Base-by-base conservation (phyloP, 176 grass and related monocot genomes). In the Tillandsia fasciculata region DNA sequence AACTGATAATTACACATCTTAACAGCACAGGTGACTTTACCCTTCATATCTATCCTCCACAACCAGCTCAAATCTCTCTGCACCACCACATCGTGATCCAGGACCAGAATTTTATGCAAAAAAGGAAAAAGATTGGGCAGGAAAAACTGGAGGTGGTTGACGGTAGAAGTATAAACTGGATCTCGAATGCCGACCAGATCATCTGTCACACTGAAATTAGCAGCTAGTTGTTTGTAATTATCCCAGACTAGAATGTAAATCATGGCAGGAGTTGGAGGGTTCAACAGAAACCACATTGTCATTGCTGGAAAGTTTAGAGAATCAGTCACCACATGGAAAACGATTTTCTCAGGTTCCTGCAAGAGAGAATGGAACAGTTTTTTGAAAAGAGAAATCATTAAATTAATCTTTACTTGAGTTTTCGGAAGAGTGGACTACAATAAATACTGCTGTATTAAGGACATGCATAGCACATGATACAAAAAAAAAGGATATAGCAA, bases 1-100 rank as follows among this genome's bases (percentile, higher is more conserved):
- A 96, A 80, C 63, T 28, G 77, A 81, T 66, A 65, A 53, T 12
- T 79, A 66, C 92, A 90, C 57, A 73, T 80, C 52, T 87, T 69
- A 26, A 92, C 81, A 24, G 83, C 88, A 70, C 77, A 86, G 73
- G 81, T 96, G 23, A 96, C 77, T 77, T 89, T 92, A 26, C 77
- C 79, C 52, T 83, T 67, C 86, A 89, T 83, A 75, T 90, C 77
- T 51, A 90, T 11, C 53, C 58, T 24, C 88, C 92, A 96, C 24
- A 96, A 68, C 65, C 20, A 67, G 22, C 67, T 84, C 2, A 92
- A 64, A 50, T 92, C 86, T 67, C 79, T 92, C 70, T 84, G 86
- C 23, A 96, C 81, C 59, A 96, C 86, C 24, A 92, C 88, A 85
- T 96, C 92, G 76, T 96, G 86, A 70, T 96, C 92, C 70, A 96